These are phyloP conservation scores for Lachnellula cervina DNA, from an alignment of 2,329 filamentous ascomycete species.

Conservation along the genomic window DNA sequence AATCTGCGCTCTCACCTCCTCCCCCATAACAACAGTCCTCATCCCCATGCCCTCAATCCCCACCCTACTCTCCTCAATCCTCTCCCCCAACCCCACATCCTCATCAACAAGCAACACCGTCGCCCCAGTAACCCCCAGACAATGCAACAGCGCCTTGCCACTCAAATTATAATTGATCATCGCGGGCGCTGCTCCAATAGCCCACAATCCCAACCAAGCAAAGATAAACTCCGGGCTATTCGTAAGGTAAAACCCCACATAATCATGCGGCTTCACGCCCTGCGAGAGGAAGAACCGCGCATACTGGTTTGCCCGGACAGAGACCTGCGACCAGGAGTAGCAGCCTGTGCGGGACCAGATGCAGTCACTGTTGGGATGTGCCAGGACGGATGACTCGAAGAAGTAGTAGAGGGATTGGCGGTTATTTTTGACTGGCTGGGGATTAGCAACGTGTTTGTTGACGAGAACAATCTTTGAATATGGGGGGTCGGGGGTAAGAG, in stretches of 20 bases:
- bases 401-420: slow-evolving; percentile 60
- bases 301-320: slow-evolving; percentile 54
- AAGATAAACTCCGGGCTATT: slow-evolving; percentile 66
- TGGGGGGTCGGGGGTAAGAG: no score
- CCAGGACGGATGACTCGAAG: slow-evolving; percentile 52
- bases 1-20: slow-evolving; percentile 43
- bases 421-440: slow-evolving; percentile 41
- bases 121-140: slow-evolving; percentile 52
- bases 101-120: slow-evolving; percentile 56
- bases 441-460: not conserved
- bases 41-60: slow-evolving; percentile 49
- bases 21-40: slow-evolving; percentile 49
- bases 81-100: slow-evolving; percentile 45
- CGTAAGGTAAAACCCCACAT: slow-evolving; percentile 62
- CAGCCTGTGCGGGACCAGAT: slow-evolving; percentile 62
- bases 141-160: slow-evolving; percentile 61
- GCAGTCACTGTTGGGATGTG: slow-evolving; percentile 49
- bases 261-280: slow-evolving; percentile 53
- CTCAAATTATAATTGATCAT: slow-evolving; percentile 67
- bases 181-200: slow-evolving; percentile 63
- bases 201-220: slow-evolving; percentile 59
- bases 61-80: slow-evolving; percentile 53
- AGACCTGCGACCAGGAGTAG: slow-evolving; percentile 55
- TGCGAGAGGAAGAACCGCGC: slow-evolving; percentile 56
- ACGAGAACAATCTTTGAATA: no score